Base-by-base conservation (phyloP, 2,329 filamentous ascomycete species). In the Ramularia endophylla region DNA sequence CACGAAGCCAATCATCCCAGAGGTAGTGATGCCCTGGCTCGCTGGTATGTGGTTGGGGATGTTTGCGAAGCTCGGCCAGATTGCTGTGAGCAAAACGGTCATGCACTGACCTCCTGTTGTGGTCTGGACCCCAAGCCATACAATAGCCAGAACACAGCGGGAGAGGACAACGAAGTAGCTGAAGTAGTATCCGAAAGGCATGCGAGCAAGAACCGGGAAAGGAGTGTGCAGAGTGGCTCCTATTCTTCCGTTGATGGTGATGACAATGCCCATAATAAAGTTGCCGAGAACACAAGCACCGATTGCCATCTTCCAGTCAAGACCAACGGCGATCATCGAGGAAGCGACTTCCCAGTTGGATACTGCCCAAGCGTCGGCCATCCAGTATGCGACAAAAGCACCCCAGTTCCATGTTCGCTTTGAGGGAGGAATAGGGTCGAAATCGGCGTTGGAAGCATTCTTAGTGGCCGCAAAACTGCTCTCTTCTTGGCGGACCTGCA, bases 181-280 rank as follows among this genome's bases (percentile, higher is more conserved):
- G 49, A 73, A 73, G 68, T 71, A 77, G 60, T 76, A 77, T 0
- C 74, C 74, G 66, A 73, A 78, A 28, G 68, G 69, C 8, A 72
- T 71, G 22, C 74, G 70, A 0, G 73, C 68, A 17, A 77, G 67
- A 4, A 77, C 73, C 0, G 74, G 72, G 51, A 78, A 78, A 0
- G 74, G 73, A 7, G 69, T 66, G 52, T 77, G 72, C 48, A 75
- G 67, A 27, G 69, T 72, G 29, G 76, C 69, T 42, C 74, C 71
- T 52, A 74, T 69, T 59, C 73, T 73, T 12, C 65, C 69, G 13
- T 74, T 59, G 12, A 70, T 69, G 19, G 73, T 70, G 43, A 76
- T 79, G 41, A 56, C 53, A 5, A 52, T 9, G 18, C 51, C 54
- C 51, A 57, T 56, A 15, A 55, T 39, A 5, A 50, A 40, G 38